Evolutionary conservation across 129 eudicot species (phyloP), one percentile per base, ranked within the genome.

Genomic region (Oenanthe sinensis): DNA sequence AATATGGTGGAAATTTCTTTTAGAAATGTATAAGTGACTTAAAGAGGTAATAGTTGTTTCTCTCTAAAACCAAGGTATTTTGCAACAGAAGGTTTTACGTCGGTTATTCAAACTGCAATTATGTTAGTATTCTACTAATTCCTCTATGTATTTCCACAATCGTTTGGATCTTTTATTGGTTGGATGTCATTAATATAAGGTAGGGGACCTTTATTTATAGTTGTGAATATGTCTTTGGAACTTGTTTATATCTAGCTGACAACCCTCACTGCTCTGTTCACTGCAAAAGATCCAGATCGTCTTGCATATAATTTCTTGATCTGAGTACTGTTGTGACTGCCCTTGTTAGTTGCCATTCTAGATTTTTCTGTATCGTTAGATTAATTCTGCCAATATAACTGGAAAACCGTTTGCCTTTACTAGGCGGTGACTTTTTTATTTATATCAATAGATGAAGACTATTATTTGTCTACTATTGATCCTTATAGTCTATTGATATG

Each of bases 401-500:
- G 4, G 37, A 24, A 62, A 62, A 62, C 69, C 33, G 1, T 11
- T 62, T 52, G 36, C 36, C 36, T 1, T 33, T 33, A n/a, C n/a
- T n/a, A n/a, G 36, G 36, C 1, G 36, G 36, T 33, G 36, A 33
- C 0, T 33, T 33, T 33, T 39, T 39, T 39, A 39, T 0, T 39
- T 39, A 39, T 39, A 39, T 39, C 42, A 3, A 39, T 39, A 14
- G 16, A 22, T n/a, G 16, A 3, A 45, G 22, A 45, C n/a, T 24
- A 17, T 26, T 74, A 1, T 14, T n/a, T 26, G 60, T 46, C 11
- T 0, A 17, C 46, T 12, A 40, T 24, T 46, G 22, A 62, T 80
- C 4, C 7, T 8, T 47, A 22, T 28, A 22, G 52, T 52, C 11
- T 43, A 40, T 33, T 77, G 55, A 74, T 79, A 48, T 91, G 91